A percentile compares a stretch with the other conserved stretches of the same genome.
These are phyloP conservation scores for Blepharisma stoltei DNA, from an alignment of 73 alveolate genomes.

Conservation along the genomic window DNA sequence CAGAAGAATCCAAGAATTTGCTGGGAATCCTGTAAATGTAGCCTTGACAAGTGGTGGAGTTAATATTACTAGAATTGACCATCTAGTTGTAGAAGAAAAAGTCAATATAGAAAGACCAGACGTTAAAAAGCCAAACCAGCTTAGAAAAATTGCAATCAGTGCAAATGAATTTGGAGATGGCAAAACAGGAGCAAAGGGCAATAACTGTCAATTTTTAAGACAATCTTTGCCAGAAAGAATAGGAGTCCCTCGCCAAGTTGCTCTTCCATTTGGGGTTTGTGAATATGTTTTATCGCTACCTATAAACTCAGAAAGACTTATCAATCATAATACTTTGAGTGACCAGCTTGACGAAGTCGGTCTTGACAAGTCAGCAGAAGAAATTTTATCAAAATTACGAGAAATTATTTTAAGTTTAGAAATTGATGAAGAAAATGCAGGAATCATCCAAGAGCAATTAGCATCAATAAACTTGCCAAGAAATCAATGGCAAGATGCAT, in stretches of 20 bases:
- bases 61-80: not conserved
- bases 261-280: not conserved
- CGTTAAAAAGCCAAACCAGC: not conserved
- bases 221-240: not conserved
- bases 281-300: not conserved
- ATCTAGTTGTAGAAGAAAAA: not conserved
- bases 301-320: not conserved
- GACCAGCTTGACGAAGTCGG: not conserved
- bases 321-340: not conserved
- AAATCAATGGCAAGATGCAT: slow-evolving; percentile 58
- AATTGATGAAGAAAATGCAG: not conserved
- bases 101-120: not conserved
- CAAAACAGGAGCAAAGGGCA: slow-evolving; percentile 22
- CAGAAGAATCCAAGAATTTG: slow-evolving; percentile 25
- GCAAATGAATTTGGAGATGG: slow-evolving; percentile 11
- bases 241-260: slow-evolving; percentile 1
- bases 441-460: slow-evolving; percentile 42
- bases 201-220: not conserved
- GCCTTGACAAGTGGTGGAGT: not conserved
- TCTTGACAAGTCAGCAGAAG: not conserved
- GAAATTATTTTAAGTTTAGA: not conserved
- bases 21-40: slow-evolving; percentile 30
- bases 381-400: not conserved
- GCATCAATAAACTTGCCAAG: slow-evolving; percentile 57
- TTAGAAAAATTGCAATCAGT: not conserved